A percentile compares a stretch with the other conserved stretches of the same genome.
These are phyloP conservation scores for Cynanchum wilfordii DNA, from an alignment of 257 asterid genomes.

Conservation along the genomic window DNA sequence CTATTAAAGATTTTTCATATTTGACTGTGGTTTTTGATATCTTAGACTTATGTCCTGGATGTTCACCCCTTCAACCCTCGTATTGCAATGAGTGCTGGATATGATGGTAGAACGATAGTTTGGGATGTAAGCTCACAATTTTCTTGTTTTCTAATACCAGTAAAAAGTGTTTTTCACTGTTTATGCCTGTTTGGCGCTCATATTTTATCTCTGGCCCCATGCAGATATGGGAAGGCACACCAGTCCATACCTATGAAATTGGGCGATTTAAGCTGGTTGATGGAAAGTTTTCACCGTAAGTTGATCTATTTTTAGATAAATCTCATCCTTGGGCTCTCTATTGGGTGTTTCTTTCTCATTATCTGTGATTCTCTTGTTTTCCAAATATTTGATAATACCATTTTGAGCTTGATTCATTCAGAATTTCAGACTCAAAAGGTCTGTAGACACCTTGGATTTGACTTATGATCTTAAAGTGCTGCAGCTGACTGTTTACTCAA, in stretches of 20 bases:
- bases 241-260: constrained; percentile 71
- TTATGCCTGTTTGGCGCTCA: constrained; percentile 11
- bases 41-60: constrained; percentile 88
- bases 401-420: not conserved
- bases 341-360: not conserved
- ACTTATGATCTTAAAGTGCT: not conserved
- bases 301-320: constrained; percentile 23
- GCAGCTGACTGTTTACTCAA: not conserved
- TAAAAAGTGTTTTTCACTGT: constrained; percentile 15
- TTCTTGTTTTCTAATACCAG: constrained; percentile 13
- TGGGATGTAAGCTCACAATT: constrained; percentile 80
- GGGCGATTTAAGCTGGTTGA: constrained; percentile 90
- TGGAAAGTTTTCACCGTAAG: constrained; percentile 98
- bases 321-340: constrained; percentile 5
- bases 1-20: not conserved
- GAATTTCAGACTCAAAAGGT: not conserved
- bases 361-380: not conserved
- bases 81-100: constrained; percentile 99
- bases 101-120: constrained; percentile 94
- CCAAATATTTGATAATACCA: not conserved
- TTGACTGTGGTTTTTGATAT: constrained; percentile 6
- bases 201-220: constrained; percentile 11
- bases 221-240: constrained; percentile 97
- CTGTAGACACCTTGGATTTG: not conserved
- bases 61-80: constrained; percentile 98